A percentile compares a stretch with the other conserved stretches of the same genome.
Evolutionary conservation across 371 early-diverging fungal species (phyloP).

Genomic region (Nematocida sp.): DNA sequence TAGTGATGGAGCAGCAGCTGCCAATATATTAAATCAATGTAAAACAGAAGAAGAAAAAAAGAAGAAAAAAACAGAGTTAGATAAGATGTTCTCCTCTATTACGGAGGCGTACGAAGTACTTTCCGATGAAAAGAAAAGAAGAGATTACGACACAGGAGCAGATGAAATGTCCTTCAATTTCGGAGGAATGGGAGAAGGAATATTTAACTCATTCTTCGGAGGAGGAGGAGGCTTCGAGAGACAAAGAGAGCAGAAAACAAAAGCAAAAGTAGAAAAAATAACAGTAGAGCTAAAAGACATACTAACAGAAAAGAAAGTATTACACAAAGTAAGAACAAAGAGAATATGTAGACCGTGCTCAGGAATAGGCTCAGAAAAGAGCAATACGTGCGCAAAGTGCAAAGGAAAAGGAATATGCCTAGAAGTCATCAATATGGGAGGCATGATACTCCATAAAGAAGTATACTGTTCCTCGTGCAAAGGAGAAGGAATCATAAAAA

Average conservation of each 20-base stretch:
- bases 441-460: constrained; percentile 53
- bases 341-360: constrained; percentile 61
- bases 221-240: constrained; percentile 48
- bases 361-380: constrained; percentile 59
- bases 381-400: constrained; percentile 59
- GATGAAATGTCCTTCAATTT: constrained; percentile 32
- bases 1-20: constrained; percentile 35
- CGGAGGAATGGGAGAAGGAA: constrained; percentile 36
- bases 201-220: constrained; percentile 63
- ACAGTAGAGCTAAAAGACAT: constrained; percentile 57
- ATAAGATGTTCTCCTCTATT: constrained; percentile 79
- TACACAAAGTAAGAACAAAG: constrained; percentile 55
- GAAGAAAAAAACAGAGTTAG: constrained; percentile 54
- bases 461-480: constrained; percentile 56
- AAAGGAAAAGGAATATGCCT: constrained; percentile 58
- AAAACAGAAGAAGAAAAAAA: constrained; percentile 55
- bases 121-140: constrained; percentile 78
- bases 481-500: constrained; percentile 45
- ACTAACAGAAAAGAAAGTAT: constrained; percentile 52
- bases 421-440: constrained; percentile 44
- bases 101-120: constrained; percentile 85
- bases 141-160: constrained; percentile 74
- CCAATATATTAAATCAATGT: constrained; percentile 36
- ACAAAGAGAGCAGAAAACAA: constrained; percentile 18
- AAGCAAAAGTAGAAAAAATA: constrained; percentile 46